Evolutionary conservation across 768 basidiomycete genomes (phyloP), one percentile per base, ranked within the genome.

Genomic region (Mycena maculata): DNA sequence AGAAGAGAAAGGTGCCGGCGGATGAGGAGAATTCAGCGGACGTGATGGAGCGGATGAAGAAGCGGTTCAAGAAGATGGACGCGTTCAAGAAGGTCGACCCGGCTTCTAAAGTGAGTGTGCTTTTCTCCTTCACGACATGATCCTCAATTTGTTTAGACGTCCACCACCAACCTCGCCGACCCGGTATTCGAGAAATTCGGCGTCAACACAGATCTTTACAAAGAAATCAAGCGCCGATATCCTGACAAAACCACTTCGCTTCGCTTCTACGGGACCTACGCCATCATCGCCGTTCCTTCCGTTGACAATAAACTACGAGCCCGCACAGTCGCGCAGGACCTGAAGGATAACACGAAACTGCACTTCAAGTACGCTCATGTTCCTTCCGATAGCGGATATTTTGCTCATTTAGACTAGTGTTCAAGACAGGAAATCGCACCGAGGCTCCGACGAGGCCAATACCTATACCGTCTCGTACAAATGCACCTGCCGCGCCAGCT

Each of bases 251-350:
- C 4, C 58, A 28, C 33, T 27, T 47, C 60, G 4, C 27, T 67
- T 22, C 58, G 53, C 27, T 71, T 68, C 49, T 28, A 63, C 30
- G 70, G 59, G 15, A 71, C 70, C 0, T 67, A 71, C 56, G 54
- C 65, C 27, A 68, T 71, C 50, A 63, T 71, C 63, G 63, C 70
- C 39, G 2, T 47, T 7, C 70, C 67, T 9, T 48, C 41, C 2
- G 11, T 63, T n/a, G 59, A 71, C 63, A 68, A 71, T 55, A 66
- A 65, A 27, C 38, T 18, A 3, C 63, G 63, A 33, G 47, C 64
- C 31, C 63, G 60, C 2, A 12, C 10, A 12, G 67, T 68, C 12
- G 70, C 66, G n/a, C 59, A 67, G 49, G 63, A 68, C 28, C 56
- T 71, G 38, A 33, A 39, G 23, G 44, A 49, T 11, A 60, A 50